Percentiles rank a stretch among this genome's conserved stretches.
Conservation (phyloP, 202 grass and related monocot genomes). For the Zizania palustris region DNA sequence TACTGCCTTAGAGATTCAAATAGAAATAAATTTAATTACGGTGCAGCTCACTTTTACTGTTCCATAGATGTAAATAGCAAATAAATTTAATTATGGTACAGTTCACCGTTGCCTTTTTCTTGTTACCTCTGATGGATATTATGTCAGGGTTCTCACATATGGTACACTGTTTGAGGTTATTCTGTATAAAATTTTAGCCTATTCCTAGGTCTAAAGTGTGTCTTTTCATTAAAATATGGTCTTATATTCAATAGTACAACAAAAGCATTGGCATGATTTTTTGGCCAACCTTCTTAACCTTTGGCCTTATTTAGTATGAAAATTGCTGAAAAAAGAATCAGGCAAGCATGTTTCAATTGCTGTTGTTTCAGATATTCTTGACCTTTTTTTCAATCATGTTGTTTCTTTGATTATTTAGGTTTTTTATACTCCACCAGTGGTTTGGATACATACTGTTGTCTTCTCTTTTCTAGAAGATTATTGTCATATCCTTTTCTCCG, state of each 20-base stretch:
- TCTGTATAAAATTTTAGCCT: background rate
- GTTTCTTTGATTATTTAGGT: background rate
- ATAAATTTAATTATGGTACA: background rate
- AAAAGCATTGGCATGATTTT: background rate
- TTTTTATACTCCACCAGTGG: background rate
- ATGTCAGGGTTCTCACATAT: background rate
- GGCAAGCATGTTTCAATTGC: background rate
- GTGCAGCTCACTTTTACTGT: background rate
- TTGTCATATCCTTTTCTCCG: background rate
- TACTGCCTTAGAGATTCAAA: background rate
- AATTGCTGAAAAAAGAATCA: background rate
- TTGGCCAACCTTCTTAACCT: background rate
- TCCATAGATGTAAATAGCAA: background rate
- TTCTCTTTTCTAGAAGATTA: background rate
- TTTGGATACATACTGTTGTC: background rate
- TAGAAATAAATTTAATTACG: background rate
- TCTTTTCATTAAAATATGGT: background rate
- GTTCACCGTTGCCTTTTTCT: background rate
- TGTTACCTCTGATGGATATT: background rate
- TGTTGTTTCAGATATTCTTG: background rate
- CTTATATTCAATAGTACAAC: background rate
- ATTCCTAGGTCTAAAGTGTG: background rate
- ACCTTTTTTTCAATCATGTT: background rate
- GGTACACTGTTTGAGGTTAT: background rate
- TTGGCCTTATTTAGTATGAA: background rate